Percentiles rank a stretch among this genome's conserved stretches.
Evolutionary conservation across 345 rosid genomes (phyloP).

Genomic region (Salix koriyanagi): DNA sequence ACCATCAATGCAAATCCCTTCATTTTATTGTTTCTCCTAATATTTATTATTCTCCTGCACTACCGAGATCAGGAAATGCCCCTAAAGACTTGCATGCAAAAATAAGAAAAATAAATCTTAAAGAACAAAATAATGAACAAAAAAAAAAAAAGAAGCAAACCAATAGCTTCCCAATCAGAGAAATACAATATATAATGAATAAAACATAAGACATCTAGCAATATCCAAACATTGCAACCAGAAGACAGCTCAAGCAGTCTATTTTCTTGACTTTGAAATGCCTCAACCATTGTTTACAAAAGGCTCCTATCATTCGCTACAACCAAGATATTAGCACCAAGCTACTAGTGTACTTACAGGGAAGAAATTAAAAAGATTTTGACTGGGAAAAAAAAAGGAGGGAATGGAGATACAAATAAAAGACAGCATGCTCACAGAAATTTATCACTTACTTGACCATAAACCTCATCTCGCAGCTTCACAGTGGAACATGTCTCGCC

Average conservation of each 20-base stretch:
- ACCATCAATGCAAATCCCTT: neutral
- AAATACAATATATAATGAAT: neutral
- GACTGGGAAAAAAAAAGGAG: constrained; percentile 1
- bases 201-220: neutral
- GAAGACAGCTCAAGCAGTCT: constrained; percentile 11
- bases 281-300: neutral
- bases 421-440: constrained; percentile 14
- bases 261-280: constrained; percentile 10
- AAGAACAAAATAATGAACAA: too few relatives aligned
- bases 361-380: neutral
- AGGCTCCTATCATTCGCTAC: constrained; percentile 4
- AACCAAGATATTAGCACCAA: constrained; percentile 4
- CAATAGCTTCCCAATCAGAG: neutral
- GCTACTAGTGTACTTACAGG: neutral
- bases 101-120: neutral
- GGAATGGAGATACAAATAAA: constrained; percentile 9
- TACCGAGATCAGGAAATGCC: neutral
- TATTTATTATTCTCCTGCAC: neutral
- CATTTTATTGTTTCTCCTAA: neutral
- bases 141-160: neutral
- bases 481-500: constrained; percentile 27
- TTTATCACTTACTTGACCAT: constrained; percentile 45
- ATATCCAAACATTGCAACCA: neutral
- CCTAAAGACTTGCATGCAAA: neutral
- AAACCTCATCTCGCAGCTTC: constrained; percentile 34